Evolutionary conservation across 2,329 filamentous ascomycete genomes (phyloP), one percentile per base, ranked within the genome.

Genomic region (Beauveria pseudobassiana): DNA sequence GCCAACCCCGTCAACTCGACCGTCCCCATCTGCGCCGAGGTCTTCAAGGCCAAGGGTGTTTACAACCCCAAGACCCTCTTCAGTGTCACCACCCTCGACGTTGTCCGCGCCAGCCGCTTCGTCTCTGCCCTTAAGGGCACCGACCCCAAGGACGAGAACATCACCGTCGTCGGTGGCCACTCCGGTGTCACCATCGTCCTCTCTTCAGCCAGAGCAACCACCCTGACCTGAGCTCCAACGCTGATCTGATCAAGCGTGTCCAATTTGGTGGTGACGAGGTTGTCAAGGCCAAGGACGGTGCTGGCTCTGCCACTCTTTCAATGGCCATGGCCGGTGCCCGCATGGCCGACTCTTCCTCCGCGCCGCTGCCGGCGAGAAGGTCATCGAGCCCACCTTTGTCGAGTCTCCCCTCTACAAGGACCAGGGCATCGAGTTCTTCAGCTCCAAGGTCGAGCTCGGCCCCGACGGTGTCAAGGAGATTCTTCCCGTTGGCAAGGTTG

Each of bases 1-100:
- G 87, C 93, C 79, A 99, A 99, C 88, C 95, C 95, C 65, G 93
- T 99, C 82, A 99, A 99, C 91, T 97, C 92, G 71, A 99, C 95
- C 74, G 95, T 99, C 73, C 95, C 95, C 76, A 99, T 99, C 81
- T 88, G 88, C 75, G 88, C 91, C 76, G 95, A 98, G 86, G 87
- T 98, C 76, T 96, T 93, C 90, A 98, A 98, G 89, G 81, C 85
- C 77, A 84, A 82, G 71, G 92, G 92, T 70, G 93, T 98, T 82
- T 99, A 97, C 88, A 93, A 99, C 87, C 93, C 95, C 78, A 96
- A 96, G 88, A 91, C 90, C 74, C 91, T 99, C 71, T 99, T 99
- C 81, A 95, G 95, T 84, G 95, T 99, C 75, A 99, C 95, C 80
- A 98, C 95, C 74, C 92, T 99, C 73, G 95, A 99, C 73, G 93